Conservation (phyloP, 169 alveolate species). For the Plasmodium vivax region DNA sequence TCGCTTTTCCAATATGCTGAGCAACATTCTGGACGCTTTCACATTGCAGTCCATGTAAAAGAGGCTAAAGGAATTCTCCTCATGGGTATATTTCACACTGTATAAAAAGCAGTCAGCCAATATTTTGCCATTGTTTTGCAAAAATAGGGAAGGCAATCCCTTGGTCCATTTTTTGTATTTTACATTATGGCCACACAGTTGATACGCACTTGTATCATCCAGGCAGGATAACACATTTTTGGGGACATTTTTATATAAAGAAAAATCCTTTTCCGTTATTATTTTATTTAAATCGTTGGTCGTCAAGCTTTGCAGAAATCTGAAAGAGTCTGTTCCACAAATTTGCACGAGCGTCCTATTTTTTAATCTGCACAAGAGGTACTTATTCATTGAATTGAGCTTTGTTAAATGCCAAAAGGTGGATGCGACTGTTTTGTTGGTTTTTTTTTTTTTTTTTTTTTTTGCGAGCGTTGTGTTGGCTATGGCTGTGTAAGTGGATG, state of each 20-base stretch:
- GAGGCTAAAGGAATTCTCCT: conserved; percentile 1
- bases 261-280: conserved; percentile 33
- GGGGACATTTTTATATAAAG: conserved; percentile 23
- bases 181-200: background rate
- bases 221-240: conserved; percentile 26
- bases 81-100: conserved; percentile 39
- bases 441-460: background rate
- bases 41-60: conserved; percentile 63
- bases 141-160: conserved; percentile 75
- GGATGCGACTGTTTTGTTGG: background rate
- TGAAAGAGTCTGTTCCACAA: conserved; percentile 79
- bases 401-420: background rate
- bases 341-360: conserved; percentile 76
- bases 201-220: conserved; percentile 10
- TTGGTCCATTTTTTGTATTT: conserved; percentile 14
- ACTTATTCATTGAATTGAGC: conserved; percentile 41
- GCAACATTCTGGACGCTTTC: background rate
- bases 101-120: conserved; percentile 77
- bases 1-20: conserved; percentile 32
- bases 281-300: conserved; percentile 76
- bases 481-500: background rate
- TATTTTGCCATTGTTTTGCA: conserved; percentile 81
- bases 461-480: background rate
- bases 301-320: conserved; percentile 82
- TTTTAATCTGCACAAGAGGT: conserved; percentile 57